Evolutionary conservation across 176 grass and related monocot genomes (phyloP).

Genomic region (Poa annua): DNA sequence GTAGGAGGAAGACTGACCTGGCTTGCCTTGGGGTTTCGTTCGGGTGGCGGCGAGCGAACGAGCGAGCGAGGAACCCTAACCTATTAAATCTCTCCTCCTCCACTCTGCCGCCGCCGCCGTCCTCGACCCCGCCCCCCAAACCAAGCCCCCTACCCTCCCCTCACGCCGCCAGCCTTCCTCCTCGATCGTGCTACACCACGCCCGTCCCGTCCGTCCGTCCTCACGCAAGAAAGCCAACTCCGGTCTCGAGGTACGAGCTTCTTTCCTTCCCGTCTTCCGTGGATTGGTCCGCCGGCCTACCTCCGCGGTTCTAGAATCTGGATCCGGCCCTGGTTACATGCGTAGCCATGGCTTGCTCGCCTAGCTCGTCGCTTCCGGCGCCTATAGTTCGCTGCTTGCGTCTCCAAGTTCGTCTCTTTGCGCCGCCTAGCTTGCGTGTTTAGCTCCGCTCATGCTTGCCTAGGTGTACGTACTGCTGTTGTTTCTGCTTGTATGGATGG

Average conservation of each 20-base stretch:
- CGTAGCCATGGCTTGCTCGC: background rate
- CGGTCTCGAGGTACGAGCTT: background rate
- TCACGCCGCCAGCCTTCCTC: background rate
- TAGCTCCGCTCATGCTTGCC: background rate
- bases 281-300: background rate
- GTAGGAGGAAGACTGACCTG: background rate
- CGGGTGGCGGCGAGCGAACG: background rate
- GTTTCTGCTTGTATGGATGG: background rate
- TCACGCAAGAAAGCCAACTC: background rate
- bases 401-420: background rate
- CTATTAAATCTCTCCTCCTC: slow-evolving; percentile 7
- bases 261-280: background rate
- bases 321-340: background rate
- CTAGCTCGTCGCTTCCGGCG: background rate
- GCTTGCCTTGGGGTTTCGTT: no score
- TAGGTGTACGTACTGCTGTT: background rate
- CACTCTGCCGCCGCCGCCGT: background rate
- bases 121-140: no score
- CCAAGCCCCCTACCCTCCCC: background rate
- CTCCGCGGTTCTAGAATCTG: background rate
- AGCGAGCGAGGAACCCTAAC: background rate
- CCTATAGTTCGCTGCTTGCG: background rate
- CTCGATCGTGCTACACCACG: background rate
- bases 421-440: background rate
- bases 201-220: background rate